These are phyloP conservation scores for Clitopilus passeckerianus DNA, from an alignment of 768 basidiomycete species.

Conservation along the genomic window DNA sequence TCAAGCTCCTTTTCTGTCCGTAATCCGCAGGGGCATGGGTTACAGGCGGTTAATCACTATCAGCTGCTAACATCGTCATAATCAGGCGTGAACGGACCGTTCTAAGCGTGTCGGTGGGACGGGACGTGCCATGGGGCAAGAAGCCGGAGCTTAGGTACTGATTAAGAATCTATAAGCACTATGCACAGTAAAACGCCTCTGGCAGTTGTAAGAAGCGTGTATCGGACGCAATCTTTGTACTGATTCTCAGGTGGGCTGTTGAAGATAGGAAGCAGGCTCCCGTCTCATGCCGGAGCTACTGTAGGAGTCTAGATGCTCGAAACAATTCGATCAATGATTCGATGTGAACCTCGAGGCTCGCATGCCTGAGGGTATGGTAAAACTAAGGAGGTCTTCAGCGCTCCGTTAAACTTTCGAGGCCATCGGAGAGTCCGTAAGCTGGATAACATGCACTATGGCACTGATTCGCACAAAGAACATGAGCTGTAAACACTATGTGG, in stretches of 20 bases:
- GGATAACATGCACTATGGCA: neutral
- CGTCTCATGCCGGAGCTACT: neutral
- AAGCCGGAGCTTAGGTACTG: neutral
- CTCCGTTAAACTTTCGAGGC: neutral
- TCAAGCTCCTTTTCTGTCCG: neutral
- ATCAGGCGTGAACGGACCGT: neutral
- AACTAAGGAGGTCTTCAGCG: neutral
- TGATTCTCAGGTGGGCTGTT: neutral
- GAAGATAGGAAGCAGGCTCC: neutral
- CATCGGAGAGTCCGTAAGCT: neutral
- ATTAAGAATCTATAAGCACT: neutral
- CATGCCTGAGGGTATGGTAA: neutral
- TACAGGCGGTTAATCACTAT: neutral
- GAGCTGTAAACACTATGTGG: neutral
- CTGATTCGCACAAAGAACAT: neutral
- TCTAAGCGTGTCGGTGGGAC: neutral
- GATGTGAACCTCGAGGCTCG: neutral
- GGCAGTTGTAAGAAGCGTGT: neutral
- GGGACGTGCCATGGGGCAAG: neutral
- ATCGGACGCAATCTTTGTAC: neutral
- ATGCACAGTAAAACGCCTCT: neutral
- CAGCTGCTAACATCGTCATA: neutral
- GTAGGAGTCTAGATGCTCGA: too few relatives aligned
- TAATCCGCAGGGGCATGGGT: neutral
- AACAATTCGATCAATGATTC: neutral